These are phyloP conservation scores for Polygonum maritimum DNA, from an alignment of 148 eudicot genomes.

Conservation along the genomic window DNA sequence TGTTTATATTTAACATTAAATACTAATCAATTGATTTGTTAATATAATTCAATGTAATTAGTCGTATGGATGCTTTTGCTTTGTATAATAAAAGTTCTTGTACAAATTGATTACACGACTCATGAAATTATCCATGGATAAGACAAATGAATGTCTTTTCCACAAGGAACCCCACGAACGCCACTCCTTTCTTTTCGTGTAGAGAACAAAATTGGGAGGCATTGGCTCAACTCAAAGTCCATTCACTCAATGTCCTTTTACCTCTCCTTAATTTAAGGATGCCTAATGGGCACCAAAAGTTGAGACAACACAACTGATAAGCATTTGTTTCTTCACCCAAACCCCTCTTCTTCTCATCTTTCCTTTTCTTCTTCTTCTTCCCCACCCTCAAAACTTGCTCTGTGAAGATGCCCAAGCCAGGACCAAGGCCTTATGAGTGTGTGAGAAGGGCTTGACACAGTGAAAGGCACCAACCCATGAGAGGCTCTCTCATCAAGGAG, in stretches of 20 bases:
- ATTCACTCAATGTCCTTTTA: background rate
- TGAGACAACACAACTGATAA: background rate
- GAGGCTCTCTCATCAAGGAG: constrained; percentile 80
- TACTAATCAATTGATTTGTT: too few species aligned
- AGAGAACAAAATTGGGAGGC: background rate
- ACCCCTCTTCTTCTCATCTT: background rate
- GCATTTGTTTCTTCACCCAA: background rate
- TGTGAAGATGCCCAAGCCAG: constrained; percentile 69
- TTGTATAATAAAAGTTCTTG: too few species aligned
- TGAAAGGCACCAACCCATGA: constrained; percentile 77
- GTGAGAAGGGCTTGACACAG: constrained; percentile 94
- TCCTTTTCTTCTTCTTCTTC: background rate
- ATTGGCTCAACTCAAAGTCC: background rate
- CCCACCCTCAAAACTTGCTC: background rate
- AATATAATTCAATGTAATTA: too few species aligned
- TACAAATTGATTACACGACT: too few species aligned
- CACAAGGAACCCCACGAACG: background rate
- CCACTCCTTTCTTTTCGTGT: background rate
- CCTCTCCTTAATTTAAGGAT: background rate
- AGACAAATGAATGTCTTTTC: background rate
- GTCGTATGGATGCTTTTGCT: too few species aligned
- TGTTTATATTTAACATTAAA: too few species aligned
- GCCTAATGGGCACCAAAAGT: background rate
- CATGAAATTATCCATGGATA: too few species aligned
- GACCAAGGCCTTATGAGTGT: constrained; percentile 81